A percentile compares a stretch with the other conserved stretches of the same genome.
Evolutionary conservation across 1,284 basidiomycete genomes (phyloP).

Genomic region (Ganoderma boninense): DNA sequence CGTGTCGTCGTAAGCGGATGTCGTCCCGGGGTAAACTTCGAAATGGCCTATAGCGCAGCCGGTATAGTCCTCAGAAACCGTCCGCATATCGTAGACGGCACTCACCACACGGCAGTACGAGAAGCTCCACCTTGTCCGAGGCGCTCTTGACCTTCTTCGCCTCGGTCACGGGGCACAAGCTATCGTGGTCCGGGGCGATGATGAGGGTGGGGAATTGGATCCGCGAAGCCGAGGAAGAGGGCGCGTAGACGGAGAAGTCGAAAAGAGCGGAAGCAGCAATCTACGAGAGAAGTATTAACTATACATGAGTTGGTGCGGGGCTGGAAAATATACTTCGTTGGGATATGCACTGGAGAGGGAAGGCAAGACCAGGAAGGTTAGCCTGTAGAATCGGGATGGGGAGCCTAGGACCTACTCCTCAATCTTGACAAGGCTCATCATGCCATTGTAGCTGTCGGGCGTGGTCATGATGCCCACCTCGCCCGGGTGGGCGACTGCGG

Average conservation of each 20-base stretch:
- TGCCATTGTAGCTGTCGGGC: slow-evolving; percentile 17
- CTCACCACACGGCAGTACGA: slow-evolving; percentile 17
- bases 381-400: too few species aligned
- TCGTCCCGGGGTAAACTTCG: slow-evolving; percentile 24
- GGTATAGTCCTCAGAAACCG: too few species aligned
- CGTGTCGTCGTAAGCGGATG: slow-evolving; percentile 9
- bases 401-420: slow-evolving; percentile 7
- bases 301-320: not conserved
- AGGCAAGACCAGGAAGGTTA: not conserved
- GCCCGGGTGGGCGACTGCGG: slow-evolving; percentile 27
- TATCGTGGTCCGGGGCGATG: slow-evolving; percentile 22
- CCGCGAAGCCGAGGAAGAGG: slow-evolving; percentile 15
- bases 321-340: slow-evolving; percentile 17
- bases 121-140: slow-evolving; percentile 19
- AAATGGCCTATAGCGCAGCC: slow-evolving; percentile 26
- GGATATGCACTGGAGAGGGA: slow-evolving; percentile 14
- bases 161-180: slow-evolving; percentile 17
- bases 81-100: not conserved
- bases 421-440: slow-evolving; percentile 12
- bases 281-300: not conserved
- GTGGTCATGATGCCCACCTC: slow-evolving; percentile 23
- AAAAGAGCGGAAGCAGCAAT: slow-evolving; percentile 28
- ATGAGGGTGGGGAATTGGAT: slow-evolving; percentile 26
- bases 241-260: slow-evolving; percentile 27
- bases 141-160: slow-evolving; percentile 16